phyloP scores from a whole-genome alignment of 2,329 filamentous ascomycete genomes.

The Exophiala phaeomuriformis region DNA sequence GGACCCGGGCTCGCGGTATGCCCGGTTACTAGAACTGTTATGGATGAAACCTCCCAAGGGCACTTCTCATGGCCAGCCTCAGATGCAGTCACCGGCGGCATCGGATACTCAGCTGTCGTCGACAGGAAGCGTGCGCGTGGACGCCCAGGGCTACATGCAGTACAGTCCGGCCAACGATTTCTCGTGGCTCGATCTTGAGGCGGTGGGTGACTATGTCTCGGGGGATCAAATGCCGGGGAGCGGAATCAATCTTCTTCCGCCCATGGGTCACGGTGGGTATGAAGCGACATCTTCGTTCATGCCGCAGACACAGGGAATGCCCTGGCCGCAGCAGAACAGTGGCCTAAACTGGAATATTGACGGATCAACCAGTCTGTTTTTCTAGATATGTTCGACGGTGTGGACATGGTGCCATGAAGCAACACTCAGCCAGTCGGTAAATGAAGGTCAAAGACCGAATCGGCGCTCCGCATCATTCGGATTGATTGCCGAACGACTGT shows the following conservation, averaged over 20 bases:
- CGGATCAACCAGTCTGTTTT: constrained; percentile 29
- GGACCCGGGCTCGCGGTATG: constrained; percentile 55
- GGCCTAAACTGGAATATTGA: constrained; percentile 35
- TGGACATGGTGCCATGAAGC: no score
- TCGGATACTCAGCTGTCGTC: constrained; percentile 31
- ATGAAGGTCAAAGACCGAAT: not conserved
- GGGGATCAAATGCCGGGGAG: constrained; percentile 33
- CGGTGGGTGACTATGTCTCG: constrained; percentile 52
- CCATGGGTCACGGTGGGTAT: constrained; percentile 15
- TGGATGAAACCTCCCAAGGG: constrained; percentile 43
- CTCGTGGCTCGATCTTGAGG: constrained; percentile 55
- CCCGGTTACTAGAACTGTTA: constrained; percentile 52
- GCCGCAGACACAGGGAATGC: constrained; percentile 15
- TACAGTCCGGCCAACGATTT: constrained; percentile 49
- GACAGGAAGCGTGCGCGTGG: constrained; percentile 24
- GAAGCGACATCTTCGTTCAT: constrained; percentile 16
- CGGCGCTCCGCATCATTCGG: not conserved
- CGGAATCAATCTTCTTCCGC: constrained; percentile 15
- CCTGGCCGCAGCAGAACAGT: constrained; percentile 33
- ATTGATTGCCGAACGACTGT: no score
- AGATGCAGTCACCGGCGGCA: constrained; percentile 27
- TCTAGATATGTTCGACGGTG: constrained; percentile 12
- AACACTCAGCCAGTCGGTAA: not conserved
- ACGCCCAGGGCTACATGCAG: constrained; percentile 32
- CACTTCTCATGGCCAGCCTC: constrained; percentile 18